Evolutionary conservation across 441 rosid genomes (phyloP), one percentile per base, ranked within the genome.

Genomic region (Syzygium syzygioides): DNA sequence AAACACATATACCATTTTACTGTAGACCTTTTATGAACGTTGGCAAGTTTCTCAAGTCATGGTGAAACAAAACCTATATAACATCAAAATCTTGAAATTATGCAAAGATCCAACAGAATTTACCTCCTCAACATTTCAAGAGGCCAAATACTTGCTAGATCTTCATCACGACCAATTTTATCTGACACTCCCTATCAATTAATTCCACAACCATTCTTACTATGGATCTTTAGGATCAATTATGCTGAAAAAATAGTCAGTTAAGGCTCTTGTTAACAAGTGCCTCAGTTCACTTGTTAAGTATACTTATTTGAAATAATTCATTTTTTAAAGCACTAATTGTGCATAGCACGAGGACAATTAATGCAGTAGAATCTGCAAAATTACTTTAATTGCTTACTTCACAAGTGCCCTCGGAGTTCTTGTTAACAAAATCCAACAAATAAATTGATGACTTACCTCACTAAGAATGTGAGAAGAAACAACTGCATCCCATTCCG

Each of bases 401-500:
- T 76, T 41, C n/a, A 41, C 53, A 76, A 76, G 52, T 76, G 52
- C 52, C 83, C 52, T 5, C 1, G 52, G 83, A 41, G 83, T 76
- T 55, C 62, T 85, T 11, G 48, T 32, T 85, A 56, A 14, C 64
- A 54, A 85, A 54, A 57, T 37, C 53, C 59, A 37, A 85, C 50
- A 55, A 30, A 30, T 14, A 30, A 85, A 25, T 25, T 55, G 30
- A 34, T 34, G 59, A 85, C 64, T 85, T 50, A 97, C 99, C 98
- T 95, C 98, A 19, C 94, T 92, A 91, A 98, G 99, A 93, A 97
- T 98, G 93, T 98, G 99, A 91, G 99, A 96, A 86, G 99, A 98
- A 88, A 98, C 99, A 92, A 98, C 99, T 86, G 91, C 94, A 94
- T 98, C 99, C 99, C 99, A 98, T 91, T 96, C 99, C 19, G 99